Evolutionary conservation across 2,329 filamentous ascomycete genomes (phyloP).

Genomic region (Aureobasidium sp.): DNA sequence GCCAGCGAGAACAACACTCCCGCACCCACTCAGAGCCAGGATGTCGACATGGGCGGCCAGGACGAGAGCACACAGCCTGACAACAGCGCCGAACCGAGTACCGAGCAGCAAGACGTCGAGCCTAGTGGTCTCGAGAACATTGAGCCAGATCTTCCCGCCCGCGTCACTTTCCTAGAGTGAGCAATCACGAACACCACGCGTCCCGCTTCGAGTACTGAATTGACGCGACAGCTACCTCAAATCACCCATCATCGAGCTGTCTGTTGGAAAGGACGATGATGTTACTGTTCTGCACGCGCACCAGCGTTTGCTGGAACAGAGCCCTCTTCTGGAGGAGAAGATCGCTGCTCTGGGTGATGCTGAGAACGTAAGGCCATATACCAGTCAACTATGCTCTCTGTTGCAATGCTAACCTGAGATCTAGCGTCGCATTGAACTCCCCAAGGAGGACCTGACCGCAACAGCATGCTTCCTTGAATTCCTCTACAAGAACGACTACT

Average conservation of each 20-base stretch:
- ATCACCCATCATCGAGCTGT: constrained; percentile 41
- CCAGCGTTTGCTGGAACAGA: constrained; percentile 65
- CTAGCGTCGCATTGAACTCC: constrained; percentile 58
- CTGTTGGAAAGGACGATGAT: constrained; percentile 45
- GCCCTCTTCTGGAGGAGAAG: constrained; percentile 61
- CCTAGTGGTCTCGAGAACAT: constrained; percentile 35
- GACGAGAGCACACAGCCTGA: constrained; percentile 17
- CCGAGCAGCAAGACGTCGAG: constrained; percentile 22
- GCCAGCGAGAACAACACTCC: constrained; percentile 25
- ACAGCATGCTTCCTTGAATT: constrained; percentile 75
- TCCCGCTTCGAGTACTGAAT: neutral
- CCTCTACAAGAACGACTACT: constrained; percentile 82
- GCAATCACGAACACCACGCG: constrained; percentile 17
- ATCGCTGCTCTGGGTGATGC: constrained; percentile 28
- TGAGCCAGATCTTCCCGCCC: constrained; percentile 34
- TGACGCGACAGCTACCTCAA: constrained; percentile 36
- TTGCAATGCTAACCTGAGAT: neutral
- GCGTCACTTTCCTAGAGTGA: constrained; percentile 41
- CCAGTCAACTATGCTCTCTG: neutral
- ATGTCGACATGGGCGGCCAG: constrained; percentile 44
- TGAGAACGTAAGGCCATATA: constrained; percentile 46
- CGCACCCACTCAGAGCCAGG: constrained; percentile 27
- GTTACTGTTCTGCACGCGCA: constrained; percentile 67
- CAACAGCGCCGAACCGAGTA: constrained; percentile 19
- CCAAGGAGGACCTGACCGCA: constrained; percentile 61